Evolutionary conservation across 805 yeast genomes (phyloP), one percentile per base, ranked within the genome.

Genomic region (Ogataea pignaliae): DNA sequence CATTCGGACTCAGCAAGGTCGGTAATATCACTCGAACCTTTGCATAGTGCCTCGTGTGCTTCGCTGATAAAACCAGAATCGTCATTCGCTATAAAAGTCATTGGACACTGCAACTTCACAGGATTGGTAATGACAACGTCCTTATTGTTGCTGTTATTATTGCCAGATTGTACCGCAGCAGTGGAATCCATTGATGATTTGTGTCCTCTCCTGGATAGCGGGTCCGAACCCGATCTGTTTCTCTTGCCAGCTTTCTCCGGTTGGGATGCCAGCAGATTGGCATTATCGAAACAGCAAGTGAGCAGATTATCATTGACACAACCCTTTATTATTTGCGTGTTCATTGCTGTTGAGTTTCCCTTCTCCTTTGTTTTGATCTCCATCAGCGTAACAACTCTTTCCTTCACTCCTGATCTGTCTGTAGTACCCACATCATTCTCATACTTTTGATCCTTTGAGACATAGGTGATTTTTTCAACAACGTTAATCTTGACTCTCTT

Each of bases 401-500:
- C 90, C 48, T 60, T 60, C 43, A 65, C 46, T 44, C 74, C 56
- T 37, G 58, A 43, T 33, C 55, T 52, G 34, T 68, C 69, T 3
- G 56, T 53, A 4, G 56, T 56, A 21, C 76, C 77, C 34, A 73
- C 77, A 40, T 82, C 86, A 41, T 71, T 72, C 52, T 78, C 83
- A 46, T 63, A 68, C 35, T 72, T 69, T 46, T 75, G 59, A 53
- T 76, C 76, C 46, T 75, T 78, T 9, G 87, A 78, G 8, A 72
- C 74, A 59, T 81, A 83, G 0, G 85, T 75, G 9, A 83, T 73
- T 46, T 81, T 73, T 57, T 86, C 93, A 45, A 82, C 67, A 11
- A 85, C 72, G 48, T 83, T 83, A 42, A 85, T 72, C 46, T 79
- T 76, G 41, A 86, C 70, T 52, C 90, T 68, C 48, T 82, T 85